Conservation (phyloP, 2,329 filamentous ascomycete species). For the Apiospora sp. region DNA sequence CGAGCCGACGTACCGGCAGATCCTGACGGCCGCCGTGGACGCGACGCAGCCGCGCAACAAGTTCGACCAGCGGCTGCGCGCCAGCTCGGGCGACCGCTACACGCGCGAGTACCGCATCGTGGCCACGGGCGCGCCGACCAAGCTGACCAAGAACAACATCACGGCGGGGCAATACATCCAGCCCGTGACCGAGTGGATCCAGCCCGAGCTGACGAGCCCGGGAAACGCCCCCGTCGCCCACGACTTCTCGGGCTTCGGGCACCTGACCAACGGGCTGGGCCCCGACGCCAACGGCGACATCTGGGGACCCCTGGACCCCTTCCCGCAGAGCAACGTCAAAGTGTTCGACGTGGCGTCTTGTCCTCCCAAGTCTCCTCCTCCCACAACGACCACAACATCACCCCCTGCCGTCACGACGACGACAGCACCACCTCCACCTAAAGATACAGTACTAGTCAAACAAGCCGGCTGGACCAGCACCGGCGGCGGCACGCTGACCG, state of each 20-base stretch:
- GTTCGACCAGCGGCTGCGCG: constrained; percentile 45
- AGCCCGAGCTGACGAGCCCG: constrained; percentile 50
- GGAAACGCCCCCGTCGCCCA: constrained; percentile 42
- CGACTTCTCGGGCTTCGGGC: constrained; percentile 46
- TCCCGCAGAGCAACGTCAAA: constrained; percentile 32
- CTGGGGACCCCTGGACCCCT: constrained; percentile 49
- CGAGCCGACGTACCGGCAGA: constrained; percentile 43
- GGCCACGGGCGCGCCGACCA: constrained; percentile 40
- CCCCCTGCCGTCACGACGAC: not conserved
- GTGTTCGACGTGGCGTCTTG: constrained; percentile 31
- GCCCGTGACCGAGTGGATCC: constrained; percentile 52
- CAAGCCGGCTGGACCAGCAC: constrained; percentile 30
- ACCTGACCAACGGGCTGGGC: constrained; percentile 41
- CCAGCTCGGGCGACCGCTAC: constrained; percentile 42
- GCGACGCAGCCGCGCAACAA: constrained; percentile 47
- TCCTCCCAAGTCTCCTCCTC: not conserved
- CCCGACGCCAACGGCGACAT: constrained; percentile 38
- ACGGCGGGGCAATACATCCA: constrained; percentile 50
- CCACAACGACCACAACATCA: not conserved
- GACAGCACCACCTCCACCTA: not conserved
- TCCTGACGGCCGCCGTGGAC: constrained; percentile 43
- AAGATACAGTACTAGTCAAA: constrained; percentile 29
- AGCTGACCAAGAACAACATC: constrained; percentile 47
- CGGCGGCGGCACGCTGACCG: constrained; percentile 32
- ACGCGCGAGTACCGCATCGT: constrained; percentile 51